Conservation (phyloP, 2,329 filamentous ascomycete genomes). For the Immersiporthe knoxdaviesiana region DNA sequence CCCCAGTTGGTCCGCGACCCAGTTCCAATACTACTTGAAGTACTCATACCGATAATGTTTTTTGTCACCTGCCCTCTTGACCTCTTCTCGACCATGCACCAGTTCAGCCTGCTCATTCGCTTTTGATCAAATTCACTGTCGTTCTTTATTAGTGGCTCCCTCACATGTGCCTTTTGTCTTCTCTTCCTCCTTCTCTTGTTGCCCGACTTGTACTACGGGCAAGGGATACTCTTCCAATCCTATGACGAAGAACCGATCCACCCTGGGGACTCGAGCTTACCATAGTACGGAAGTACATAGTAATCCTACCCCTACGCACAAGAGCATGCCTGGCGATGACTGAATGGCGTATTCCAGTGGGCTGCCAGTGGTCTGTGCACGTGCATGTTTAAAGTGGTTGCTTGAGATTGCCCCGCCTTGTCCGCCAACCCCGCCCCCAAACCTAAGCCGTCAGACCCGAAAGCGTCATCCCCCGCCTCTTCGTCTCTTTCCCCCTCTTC, state of each 20-base stretch:
- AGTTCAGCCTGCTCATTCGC: neutral
- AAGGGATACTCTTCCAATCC: neutral
- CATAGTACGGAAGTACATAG: too few relatives aligned
- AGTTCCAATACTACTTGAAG: neutral
- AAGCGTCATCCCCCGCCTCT: neutral
- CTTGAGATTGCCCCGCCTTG: slow-evolving; percentile 1
- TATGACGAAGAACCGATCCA: neutral
- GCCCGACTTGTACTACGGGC: neutral
- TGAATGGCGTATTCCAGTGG: neutral
- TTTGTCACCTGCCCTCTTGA: neutral
- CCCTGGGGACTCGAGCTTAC: neutral
- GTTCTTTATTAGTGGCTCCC: neutral
- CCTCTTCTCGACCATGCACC: neutral
- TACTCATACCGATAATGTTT: neutral
- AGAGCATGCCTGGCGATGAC: neutral
- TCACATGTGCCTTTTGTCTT: neutral
- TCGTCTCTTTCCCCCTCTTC: neutral
- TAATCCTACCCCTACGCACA: neutral
- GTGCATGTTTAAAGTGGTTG: slow-evolving; percentile 10
- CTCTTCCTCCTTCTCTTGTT: neutral
- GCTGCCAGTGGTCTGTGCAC: slow-evolving; percentile 8
- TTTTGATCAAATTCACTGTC: neutral
- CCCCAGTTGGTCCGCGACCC: neutral
- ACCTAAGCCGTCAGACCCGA: neutral
- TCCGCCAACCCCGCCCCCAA: slow-evolving; percentile 1